Conservation (phyloP, 2,329 filamentous ascomycete species). For the Cladosporium velox region DNA sequence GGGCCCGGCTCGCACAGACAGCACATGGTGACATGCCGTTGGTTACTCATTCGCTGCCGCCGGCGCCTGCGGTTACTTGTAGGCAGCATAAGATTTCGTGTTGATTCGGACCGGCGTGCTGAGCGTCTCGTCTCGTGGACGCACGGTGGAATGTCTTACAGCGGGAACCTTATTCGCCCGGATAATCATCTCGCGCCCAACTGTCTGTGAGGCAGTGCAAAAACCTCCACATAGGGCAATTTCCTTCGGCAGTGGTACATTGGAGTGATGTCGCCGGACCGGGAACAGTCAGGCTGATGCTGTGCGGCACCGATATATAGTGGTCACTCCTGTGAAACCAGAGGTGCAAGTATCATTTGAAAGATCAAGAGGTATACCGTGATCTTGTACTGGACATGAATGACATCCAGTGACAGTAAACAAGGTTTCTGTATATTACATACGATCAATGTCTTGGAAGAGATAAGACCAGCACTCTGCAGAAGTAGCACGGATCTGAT, state of each 20-base stretch:
- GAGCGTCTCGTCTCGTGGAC: slow-evolving; percentile 9
- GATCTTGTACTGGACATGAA: not conserved
- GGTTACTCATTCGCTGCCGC: slow-evolving; percentile 15
- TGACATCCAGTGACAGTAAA: not conserved
- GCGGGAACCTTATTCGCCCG: slow-evolving; percentile 7
- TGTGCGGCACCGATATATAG: not conserved
- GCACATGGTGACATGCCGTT: slow-evolving; percentile 10
- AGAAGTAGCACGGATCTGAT: not conserved
- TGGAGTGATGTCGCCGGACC: not conserved
- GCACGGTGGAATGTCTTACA: slow-evolving; percentile 12
- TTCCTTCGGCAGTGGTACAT: slow-evolving; percentile 5
- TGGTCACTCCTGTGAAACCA: not conserved
- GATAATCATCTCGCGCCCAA: not conserved
- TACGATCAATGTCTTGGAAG: not conserved
- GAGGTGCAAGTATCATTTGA: not conserved
- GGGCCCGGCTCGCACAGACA: slow-evolving; percentile 13
- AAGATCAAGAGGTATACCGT: not conserved
- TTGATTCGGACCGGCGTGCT: slow-evolving; percentile 15
- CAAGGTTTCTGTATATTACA: not conserved
- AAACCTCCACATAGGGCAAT: slow-evolving; percentile 19
- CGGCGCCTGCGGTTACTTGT: slow-evolving; percentile 9
- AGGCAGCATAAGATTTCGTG: slow-evolving; percentile 2
- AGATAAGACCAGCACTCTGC: not conserved
- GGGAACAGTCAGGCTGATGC: not conserved
- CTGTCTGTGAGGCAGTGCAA: slow-evolving; percentile 19